Evolutionary conservation across 2,329 filamentous ascomycete species (phyloP).

Genomic region (Phialemoniopsis sp.): DNA sequence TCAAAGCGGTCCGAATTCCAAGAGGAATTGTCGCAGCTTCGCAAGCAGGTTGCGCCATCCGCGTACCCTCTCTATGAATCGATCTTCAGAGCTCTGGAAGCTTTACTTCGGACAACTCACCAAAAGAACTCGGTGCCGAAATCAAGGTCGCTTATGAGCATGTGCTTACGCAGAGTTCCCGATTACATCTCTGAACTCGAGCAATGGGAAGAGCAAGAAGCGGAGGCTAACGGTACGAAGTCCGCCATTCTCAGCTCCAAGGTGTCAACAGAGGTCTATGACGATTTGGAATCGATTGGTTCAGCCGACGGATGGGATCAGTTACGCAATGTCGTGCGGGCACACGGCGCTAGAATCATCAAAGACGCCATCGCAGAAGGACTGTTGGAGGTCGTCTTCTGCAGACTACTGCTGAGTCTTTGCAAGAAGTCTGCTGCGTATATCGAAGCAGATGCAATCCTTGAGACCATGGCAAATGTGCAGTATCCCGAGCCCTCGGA

Average conservation of each 20-base stretch:
- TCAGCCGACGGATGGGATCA: slow-evolving; percentile 38
- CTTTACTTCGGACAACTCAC: slow-evolving; percentile 36
- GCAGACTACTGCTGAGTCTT: slow-evolving; percentile 33
- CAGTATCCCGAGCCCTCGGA: slow-evolving; percentile 28
- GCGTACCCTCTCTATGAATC: slow-evolving; percentile 35
- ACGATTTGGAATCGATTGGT: slow-evolving; percentile 41
- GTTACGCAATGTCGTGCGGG: slow-evolving; percentile 37
- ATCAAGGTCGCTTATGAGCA: slow-evolving; percentile 37
- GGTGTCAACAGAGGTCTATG: slow-evolving; percentile 40
- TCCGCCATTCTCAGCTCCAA: slow-evolving; percentile 27
- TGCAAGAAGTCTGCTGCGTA: slow-evolving; percentile 28
- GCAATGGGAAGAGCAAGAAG: slow-evolving; percentile 29
- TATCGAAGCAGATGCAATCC: slow-evolving; percentile 34
- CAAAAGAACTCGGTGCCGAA: background rate
- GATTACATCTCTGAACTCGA: slow-evolving; percentile 42
- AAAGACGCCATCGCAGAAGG: slow-evolving; percentile 34
- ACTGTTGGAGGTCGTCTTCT: slow-evolving; percentile 34
- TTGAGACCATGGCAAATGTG: slow-evolving; percentile 26
- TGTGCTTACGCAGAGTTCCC: slow-evolving; percentile 45
- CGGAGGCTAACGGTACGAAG: slow-evolving; percentile 28
- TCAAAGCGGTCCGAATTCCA: slow-evolving; percentile 20
- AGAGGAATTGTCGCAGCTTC: slow-evolving; percentile 26
- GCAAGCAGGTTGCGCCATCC: slow-evolving; percentile 18
- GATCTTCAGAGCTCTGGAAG: slow-evolving; percentile 38
- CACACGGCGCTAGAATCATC: slow-evolving; percentile 40